Evolutionary conservation across 805 yeast species (phyloP).

Genomic region (Tetrapisispora taiwanensis): DNA sequence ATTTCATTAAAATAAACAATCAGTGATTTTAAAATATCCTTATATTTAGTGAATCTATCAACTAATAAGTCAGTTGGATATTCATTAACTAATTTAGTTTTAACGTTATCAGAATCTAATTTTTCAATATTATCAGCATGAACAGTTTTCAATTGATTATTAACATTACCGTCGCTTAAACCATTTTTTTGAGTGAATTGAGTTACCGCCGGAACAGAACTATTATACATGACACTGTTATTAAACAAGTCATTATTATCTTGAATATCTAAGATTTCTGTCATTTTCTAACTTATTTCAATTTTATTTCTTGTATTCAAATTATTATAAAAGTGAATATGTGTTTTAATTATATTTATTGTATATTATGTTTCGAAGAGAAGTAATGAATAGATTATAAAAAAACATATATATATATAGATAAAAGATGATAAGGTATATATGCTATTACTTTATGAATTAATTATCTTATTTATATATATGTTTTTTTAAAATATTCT

Average conservation of each 20-base stretch:
- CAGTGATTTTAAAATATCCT: slow-evolving; percentile 59
- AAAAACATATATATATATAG: too few relatives aligned
- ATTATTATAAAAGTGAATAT: too few relatives aligned
- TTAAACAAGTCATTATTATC: neutral
- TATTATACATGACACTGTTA: neutral
- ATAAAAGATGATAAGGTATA: too few relatives aligned
- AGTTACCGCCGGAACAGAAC: neutral
- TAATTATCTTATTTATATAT: too few relatives aligned
- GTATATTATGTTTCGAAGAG: too few relatives aligned
- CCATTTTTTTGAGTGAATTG: neutral
- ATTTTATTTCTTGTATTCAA: too few relatives aligned
- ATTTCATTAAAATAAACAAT: slow-evolving; percentile 61
- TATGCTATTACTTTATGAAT: too few relatives aligned
- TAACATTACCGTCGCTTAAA: neutral
- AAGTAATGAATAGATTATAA: too few relatives aligned
- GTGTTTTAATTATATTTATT: too few relatives aligned
- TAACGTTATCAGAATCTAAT: neutral
- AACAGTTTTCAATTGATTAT: neutral
- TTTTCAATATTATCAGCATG: neutral
- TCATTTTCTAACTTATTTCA: neutral
- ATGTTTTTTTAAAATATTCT: too few relatives aligned
- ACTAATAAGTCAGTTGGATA: slow-evolving; percentile 74
- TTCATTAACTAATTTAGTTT: slow-evolving; percentile 18
- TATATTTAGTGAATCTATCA: slow-evolving; percentile 71
- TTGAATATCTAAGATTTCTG: neutral